Conservation (phyloP, 2,329 filamentous ascomycete species). For the Cordyceps javanica region DNA sequence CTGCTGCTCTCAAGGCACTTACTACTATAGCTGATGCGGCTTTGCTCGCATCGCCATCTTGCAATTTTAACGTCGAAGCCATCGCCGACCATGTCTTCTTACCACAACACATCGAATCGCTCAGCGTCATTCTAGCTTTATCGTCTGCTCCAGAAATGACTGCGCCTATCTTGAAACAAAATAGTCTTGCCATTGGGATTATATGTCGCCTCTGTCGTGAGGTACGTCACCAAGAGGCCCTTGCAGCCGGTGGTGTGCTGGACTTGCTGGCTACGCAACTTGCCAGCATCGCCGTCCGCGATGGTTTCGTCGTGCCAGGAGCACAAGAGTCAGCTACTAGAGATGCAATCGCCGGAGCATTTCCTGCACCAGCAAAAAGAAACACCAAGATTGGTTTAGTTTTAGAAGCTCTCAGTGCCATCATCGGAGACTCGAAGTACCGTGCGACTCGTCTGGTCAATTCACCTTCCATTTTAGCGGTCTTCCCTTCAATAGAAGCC, state of each 20-base stretch:
- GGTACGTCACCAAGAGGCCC: slow-evolving; percentile 61
- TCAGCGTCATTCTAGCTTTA: slow-evolving; percentile 54
- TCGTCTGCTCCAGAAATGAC: slow-evolving; percentile 45
- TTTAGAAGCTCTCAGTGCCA: slow-evolving; percentile 68
- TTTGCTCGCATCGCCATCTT: slow-evolving; percentile 45
- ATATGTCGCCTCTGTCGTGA: slow-evolving; percentile 58
- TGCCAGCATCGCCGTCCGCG: slow-evolving; percentile 61
- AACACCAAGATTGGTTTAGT: slow-evolving; percentile 59
- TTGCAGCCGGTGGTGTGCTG: slow-evolving; percentile 68
- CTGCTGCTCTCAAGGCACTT: slow-evolving; percentile 69
- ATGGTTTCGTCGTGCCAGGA: slow-evolving; percentile 62
- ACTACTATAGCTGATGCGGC: slow-evolving; percentile 65
- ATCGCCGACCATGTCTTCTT: slow-evolving; percentile 62
- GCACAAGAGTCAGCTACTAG: slow-evolving; percentile 49
- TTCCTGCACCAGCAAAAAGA: slow-evolving; percentile 56
- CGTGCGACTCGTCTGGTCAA: slow-evolving; percentile 66
- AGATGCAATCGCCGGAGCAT: slow-evolving; percentile 48
- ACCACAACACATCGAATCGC: slow-evolving; percentile 51
- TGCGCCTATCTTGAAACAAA: slow-evolving; percentile 53
- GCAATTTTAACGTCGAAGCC: slow-evolving; percentile 39
- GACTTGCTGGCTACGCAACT: slow-evolving; percentile 72
- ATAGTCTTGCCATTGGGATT: slow-evolving; percentile 51
- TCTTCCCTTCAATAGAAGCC: slow-evolving; percentile 58
- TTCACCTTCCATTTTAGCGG: slow-evolving; percentile 61
- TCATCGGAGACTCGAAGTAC: slow-evolving; percentile 74